Conservation (phyloP, 495 filamentous ascomycete species). For the Jackrogersella minutella region DNA sequence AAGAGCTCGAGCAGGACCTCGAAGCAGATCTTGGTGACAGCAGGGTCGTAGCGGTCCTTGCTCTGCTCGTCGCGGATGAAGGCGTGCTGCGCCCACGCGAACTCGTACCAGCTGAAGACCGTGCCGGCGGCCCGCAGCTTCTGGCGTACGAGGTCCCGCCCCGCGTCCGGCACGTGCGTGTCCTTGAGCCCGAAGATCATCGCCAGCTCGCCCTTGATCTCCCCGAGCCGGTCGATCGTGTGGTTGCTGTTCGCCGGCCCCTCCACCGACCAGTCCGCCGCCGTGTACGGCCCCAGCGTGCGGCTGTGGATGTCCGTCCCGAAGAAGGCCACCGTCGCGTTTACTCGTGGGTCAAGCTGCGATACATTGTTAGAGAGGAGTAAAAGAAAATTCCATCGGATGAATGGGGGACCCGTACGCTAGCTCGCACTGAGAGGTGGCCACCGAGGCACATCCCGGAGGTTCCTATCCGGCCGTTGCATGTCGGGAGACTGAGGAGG, state of each 20-base stretch:
- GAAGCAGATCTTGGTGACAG: conserved; percentile 87
- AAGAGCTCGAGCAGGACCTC: conserved; percentile 91
- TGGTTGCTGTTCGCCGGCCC: conserved; percentile 47
- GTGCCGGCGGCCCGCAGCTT: conserved; percentile 80
- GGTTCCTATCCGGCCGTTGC: conserved; percentile 83
- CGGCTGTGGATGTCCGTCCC: conserved; percentile 88
- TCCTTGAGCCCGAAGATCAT: conserved; percentile 91
- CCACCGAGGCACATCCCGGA: conserved; percentile 98
- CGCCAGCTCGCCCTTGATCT: conserved; percentile 80
- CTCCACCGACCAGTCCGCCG: conserved; percentile 43
- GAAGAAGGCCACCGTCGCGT: conserved; percentile 85
- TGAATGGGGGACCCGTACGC: conserved; percentile 45
- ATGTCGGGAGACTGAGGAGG: conserved; percentile 77
- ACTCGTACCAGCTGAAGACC: conserved; percentile 85
- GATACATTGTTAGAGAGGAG: not conserved
- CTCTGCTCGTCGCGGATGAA: conserved; percentile 96
- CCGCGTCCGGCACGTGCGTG: conserved; percentile 86
- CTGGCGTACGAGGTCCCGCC: conserved; percentile 84
- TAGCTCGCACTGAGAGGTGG: conserved; percentile 86
- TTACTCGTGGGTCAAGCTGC: conserved; percentile 74
- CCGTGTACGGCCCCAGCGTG: conserved; percentile 66
- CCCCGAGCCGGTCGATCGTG: conserved; percentile 59
- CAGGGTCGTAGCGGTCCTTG: conserved; percentile 92
- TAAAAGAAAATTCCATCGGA: not conserved
- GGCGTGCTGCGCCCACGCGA: conserved; percentile 91